A percentile compares a stretch with the other conserved stretches of the same genome.
These are phyloP conservation scores for Vigna radiata DNA, from an alignment of 306 rosid species.

Conservation along the genomic window DNA sequence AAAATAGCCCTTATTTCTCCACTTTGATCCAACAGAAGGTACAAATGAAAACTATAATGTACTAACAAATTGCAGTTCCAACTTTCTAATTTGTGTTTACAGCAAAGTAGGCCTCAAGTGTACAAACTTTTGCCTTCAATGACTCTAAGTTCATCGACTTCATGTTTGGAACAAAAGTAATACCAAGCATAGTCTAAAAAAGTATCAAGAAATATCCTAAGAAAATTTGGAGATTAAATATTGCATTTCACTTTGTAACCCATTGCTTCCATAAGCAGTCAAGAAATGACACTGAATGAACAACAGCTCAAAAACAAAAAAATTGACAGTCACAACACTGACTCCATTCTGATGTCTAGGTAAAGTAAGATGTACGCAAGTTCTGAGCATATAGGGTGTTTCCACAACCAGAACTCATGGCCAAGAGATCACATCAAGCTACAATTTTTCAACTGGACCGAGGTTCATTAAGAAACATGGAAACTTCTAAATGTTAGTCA, in stretches of 20 bases:
- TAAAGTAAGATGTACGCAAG: constrained; percentile 4
- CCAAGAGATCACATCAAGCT: not conserved
- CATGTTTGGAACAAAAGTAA: constrained; percentile 15
- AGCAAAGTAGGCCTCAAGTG: constrained; percentile 11
- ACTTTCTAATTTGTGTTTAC: constrained; percentile 18
- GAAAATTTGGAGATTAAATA: constrained; percentile 12
- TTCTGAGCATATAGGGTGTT: not conserved
- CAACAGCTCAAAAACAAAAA: not conserved
- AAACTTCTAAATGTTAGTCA: not conserved
- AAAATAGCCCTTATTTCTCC: constrained; percentile 35
- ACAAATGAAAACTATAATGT: constrained; percentile 21
- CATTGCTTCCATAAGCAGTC: constrained; percentile 20
- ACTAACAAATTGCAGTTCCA: constrained; percentile 11
- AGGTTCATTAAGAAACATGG: not conserved
- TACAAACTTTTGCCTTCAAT: not conserved
- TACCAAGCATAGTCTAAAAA: not conserved
- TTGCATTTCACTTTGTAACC: constrained; percentile 6
- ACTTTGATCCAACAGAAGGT: constrained; percentile 23
- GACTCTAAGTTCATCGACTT: not conserved
- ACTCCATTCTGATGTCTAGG: not conserved
- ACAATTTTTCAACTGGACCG: too few species aligned
- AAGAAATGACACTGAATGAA: not conserved
- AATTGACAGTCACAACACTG: not conserved
- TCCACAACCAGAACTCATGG: not conserved
- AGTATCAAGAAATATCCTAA: constrained; percentile 22